Percentiles rank a stretch among this genome's conserved stretches.
Conservation (phyloP, 768 basidiomycete genomes). For the Russula sp. region DNA sequence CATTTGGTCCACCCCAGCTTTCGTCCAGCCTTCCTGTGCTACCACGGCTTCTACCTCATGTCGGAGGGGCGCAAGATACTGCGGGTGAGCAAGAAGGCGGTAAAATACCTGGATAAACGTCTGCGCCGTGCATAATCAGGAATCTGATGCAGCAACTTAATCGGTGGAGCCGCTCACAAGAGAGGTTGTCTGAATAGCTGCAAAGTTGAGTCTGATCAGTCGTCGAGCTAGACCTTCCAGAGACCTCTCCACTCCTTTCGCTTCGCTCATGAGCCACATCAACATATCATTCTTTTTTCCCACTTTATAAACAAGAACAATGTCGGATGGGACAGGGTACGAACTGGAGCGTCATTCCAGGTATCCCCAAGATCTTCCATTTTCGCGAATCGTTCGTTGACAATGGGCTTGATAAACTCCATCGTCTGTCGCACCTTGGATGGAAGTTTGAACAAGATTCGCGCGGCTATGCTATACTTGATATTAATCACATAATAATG, state of each 20-base stretch:
- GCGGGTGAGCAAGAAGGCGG: slow-evolving; percentile 22
- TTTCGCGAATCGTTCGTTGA: slow-evolving; percentile 2
- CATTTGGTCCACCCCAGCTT: too few relatives aligned
- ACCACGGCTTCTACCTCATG: slow-evolving; percentile 21
- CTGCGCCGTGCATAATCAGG: not conserved
- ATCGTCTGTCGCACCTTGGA: not conserved
- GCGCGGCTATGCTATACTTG: not conserved
- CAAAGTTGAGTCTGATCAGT: slow-evolving; percentile 34
- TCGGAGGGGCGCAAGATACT: slow-evolving; percentile 24
- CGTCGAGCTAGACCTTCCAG: slow-evolving; percentile 27
- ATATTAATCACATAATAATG: not conserved
- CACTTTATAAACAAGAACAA: not conserved
- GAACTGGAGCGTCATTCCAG: not conserved
- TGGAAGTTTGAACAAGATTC: not conserved
- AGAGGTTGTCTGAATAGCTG: slow-evolving; percentile 31
- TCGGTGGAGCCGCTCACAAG: slow-evolving; percentile 21
- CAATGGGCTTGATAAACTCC: not conserved
- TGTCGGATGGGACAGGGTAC: not conserved
- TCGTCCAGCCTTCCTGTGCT: slow-evolving; percentile 1
- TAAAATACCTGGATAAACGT: slow-evolving; percentile 15
- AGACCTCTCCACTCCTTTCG: slow-evolving; percentile 27
- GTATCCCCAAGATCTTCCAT: not conserved
- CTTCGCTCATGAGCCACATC: slow-evolving; percentile 34
- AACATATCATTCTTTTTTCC: slow-evolving; percentile 33
- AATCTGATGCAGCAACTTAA: not conserved